Conservation (phyloP, 108 stramenopile species). For the Fragilariopsis cylindrus region DNA sequence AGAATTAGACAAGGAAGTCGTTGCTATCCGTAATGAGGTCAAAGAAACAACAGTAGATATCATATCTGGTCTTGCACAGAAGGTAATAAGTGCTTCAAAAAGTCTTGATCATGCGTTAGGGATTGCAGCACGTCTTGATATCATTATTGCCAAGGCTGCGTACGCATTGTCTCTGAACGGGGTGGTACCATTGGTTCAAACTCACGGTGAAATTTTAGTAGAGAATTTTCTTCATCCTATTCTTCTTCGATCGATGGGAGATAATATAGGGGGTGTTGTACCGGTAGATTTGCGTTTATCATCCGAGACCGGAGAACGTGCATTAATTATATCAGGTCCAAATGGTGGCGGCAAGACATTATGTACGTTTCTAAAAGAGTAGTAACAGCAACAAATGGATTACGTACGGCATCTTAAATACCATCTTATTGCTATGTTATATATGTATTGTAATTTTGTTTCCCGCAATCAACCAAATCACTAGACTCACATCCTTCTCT, state of each 20-base stretch:
- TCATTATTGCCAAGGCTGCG: conserved; percentile 71
- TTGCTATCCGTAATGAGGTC: conserved; percentile 51
- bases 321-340: conserved; percentile 66
- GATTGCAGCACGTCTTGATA: conserved; percentile 64
- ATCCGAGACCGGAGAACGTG: conserved; percentile 29
- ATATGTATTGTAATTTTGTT: too few species aligned
- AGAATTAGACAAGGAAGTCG: conserved; percentile 37
- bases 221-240: conserved; percentile 30
- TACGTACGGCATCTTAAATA: too few species aligned
- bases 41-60: conserved; percentile 47
- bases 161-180: conserved; percentile 58
- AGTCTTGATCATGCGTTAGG: conserved; percentile 47
- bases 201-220: conserved; percentile 11
- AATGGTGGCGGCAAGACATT: conserved; percentile 86
- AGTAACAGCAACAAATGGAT: too few species aligned
- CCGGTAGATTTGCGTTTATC: conserved; percentile 67
- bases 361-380: not conserved
- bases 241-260: conserved; percentile 35
- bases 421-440: too few species aligned
- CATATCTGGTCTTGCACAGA: conserved; percentile 30
- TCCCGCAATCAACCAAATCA: too few species aligned
- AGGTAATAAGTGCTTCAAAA: conserved; percentile 38
- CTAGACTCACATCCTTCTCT: too few species aligned
- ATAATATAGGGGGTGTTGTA: conserved; percentile 44
- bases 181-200: conserved; percentile 32